phyloP scores from a whole-genome alignment of 148 eudicot species.

The Rhododendron williamsianum region DNA sequence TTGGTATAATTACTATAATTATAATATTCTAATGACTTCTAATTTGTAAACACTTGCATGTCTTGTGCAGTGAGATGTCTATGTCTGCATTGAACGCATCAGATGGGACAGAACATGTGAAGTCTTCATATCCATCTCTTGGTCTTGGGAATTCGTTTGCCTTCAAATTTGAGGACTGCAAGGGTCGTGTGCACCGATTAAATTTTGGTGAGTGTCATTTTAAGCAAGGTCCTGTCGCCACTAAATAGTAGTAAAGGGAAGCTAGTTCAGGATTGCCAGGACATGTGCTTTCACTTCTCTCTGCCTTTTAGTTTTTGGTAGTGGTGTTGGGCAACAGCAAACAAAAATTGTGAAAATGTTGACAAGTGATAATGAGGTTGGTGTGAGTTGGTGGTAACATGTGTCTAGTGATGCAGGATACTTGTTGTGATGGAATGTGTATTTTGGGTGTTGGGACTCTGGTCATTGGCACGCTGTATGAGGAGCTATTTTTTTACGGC shows the following conservation, averaged over 20 bases:
- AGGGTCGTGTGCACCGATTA: conserved; percentile 84
- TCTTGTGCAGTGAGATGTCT: conserved; percentile 64
- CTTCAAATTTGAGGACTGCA: conserved; percentile 70
- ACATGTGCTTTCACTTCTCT: background rate
- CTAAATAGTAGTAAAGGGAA: background rate
- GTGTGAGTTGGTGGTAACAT: background rate
- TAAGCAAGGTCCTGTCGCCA: background rate
- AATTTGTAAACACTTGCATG: conserved; percentile 7
- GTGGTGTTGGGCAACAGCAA: background rate
- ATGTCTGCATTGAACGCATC: conserved; percentile 59
- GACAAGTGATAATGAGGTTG: background rate
- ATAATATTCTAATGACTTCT: background rate
- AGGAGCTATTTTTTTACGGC: background rate
- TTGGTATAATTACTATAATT: conserved; percentile 6
- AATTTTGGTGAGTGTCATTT: conserved; percentile 54
- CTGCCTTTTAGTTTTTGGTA: background rate
- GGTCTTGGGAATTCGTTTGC: conserved; percentile 79
- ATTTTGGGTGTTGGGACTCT: background rate
- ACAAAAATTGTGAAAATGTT: background rate
- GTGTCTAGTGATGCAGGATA: background rate
- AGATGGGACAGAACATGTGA: conserved; percentile 64
- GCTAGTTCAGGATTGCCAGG: background rate
- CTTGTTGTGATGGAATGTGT: background rate
- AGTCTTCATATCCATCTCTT: conserved; percentile 59
- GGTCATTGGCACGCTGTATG: background rate